These are phyloP conservation scores for Allium fistulosum DNA, from an alignment of 106 monocot species.

Conservation along the genomic window DNA sequence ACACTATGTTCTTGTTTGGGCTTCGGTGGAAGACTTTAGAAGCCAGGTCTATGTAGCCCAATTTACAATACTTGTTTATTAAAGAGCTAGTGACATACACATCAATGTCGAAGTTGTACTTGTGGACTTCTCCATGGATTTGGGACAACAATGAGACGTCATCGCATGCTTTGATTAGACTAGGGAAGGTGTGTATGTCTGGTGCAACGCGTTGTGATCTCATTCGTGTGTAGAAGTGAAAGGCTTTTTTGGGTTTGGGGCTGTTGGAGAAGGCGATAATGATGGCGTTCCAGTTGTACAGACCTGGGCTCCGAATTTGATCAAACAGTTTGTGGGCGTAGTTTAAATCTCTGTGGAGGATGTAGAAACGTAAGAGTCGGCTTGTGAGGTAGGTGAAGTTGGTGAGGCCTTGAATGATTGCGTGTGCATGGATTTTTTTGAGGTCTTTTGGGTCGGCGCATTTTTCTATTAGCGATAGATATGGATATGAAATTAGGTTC, in stretches of 20 bases:
- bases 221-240: conserved; percentile 19
- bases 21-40: conserved; percentile 26
- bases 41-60: conserved; percentile 12
- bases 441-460: conserved; percentile 14
- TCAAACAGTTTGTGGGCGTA: conserved; percentile 15
- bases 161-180: conserved; percentile 30
- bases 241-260: conserved; percentile 5
- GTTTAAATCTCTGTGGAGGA: conserved; percentile 1
- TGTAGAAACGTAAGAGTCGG: conserved; percentile 8
- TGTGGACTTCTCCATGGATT: conserved; percentile 24
- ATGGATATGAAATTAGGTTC: conserved; percentile 9
- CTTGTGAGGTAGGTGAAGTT: conserved; percentile 14
- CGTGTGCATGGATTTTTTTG: conserved; percentile 15
- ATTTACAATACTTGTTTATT: conserved; percentile 27
- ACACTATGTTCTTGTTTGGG: conserved; percentile 17
- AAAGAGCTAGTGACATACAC: conserved; percentile 23
- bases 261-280: conserved; percentile 15
- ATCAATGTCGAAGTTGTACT: conserved; percentile 18
- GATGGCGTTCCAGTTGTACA: conserved; percentile 29
- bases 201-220: conserved; percentile 7
- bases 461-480: conserved; percentile 12
- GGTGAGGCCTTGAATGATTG: conserved; percentile 17
- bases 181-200: conserved; percentile 36
- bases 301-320: conserved; percentile 12
- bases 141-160: conserved; percentile 2